Evolutionary conservation across 352 stramenopile genomes (phyloP).

Genomic region (Sclerospora graminicola): DNA sequence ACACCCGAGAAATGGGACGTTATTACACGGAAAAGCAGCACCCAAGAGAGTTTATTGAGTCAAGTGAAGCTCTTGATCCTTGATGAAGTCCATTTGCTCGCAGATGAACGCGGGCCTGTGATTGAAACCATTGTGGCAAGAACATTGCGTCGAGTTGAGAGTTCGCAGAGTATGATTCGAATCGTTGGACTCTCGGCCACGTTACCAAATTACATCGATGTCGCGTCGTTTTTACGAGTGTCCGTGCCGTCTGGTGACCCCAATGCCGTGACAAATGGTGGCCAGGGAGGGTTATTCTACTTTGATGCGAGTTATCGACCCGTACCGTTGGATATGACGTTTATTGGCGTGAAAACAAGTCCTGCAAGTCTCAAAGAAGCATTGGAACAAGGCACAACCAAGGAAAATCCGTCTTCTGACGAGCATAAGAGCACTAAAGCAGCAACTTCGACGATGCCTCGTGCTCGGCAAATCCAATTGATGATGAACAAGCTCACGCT

Average conservation of each 20-base stretch:
- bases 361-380: constrained; percentile 47
- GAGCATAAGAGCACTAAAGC: too few relatives aligned
- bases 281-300: constrained; percentile 91
- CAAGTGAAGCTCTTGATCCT: constrained; percentile 98
- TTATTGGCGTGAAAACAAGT: constrained; percentile 92
- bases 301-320: constrained; percentile 97
- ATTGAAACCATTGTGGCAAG: constrained; percentile 99
- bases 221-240: constrained; percentile 96
- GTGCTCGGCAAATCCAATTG: constrained; percentile 48
- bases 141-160: constrained; percentile 96
- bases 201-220: constrained; percentile 98
- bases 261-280: constrained; percentile 66
- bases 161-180: constrained; percentile 93
- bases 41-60: constrained; percentile 84
- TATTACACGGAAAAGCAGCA: constrained; percentile 94
- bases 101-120: constrained; percentile 96
- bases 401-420: too few relatives aligned
- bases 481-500: constrained; percentile 84
- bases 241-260: constrained; percentile 56
- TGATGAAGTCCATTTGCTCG: constrained; percentile 98
- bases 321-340: constrained; percentile 97
- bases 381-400: too few relatives aligned
- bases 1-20: constrained; percentile 99
- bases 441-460: constrained; percentile 35
- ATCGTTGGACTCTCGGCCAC: constrained; percentile 98